Conservation (phyloP, 129 eudicot genomes). For the Artemisia annua region DNA sequence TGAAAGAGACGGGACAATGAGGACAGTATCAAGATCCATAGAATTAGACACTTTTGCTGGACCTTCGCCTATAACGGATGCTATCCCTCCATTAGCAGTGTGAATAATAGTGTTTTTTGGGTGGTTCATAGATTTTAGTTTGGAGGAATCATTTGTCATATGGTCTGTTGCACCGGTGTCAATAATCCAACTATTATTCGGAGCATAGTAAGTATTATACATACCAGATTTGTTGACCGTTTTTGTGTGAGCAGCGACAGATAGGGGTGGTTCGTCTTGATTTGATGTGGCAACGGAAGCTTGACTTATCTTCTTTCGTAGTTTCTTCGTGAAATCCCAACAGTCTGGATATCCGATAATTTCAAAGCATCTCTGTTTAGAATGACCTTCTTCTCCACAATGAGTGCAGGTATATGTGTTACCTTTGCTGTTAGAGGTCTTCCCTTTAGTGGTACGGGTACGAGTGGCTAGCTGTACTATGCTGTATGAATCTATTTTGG, state of each 20-base stretch:
- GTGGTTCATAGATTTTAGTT: not conserved
- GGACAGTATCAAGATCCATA: conserved; percentile 9
- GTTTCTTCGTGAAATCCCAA: too few relatives aligned
- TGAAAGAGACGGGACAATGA: conserved; percentile 18
- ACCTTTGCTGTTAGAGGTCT: not conserved
- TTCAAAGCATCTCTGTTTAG: conserved; percentile 15
- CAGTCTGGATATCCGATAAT: too few relatives aligned
- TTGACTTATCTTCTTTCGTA: conserved; percentile 11
- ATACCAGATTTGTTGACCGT: conserved; percentile 3
- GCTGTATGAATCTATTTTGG: not conserved
- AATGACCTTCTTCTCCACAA: conserved; percentile 20
- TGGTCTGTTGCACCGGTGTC: conserved; percentile 17
- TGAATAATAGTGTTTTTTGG: not conserved
- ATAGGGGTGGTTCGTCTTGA: not conserved
- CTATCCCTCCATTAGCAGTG: conserved; percentile 7
- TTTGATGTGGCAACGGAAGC: conserved; percentile 1
- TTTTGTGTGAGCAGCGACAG: not conserved
- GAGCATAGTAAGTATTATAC: not conserved
- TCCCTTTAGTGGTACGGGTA: conserved; percentile 1
- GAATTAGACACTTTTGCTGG: not conserved
- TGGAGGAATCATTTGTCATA: conserved; percentile 11
- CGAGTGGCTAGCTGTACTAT: not conserved
- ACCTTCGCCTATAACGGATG: not conserved
- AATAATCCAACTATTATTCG: conserved; percentile 9
- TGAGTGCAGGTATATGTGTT: conserved; percentile 1